A percentile compares a stretch with the other conserved stretches of the same genome.
phyloP scores from a whole-genome alignment of 164 flowering plant genomes.

The Aristolochia californica region DNA sequence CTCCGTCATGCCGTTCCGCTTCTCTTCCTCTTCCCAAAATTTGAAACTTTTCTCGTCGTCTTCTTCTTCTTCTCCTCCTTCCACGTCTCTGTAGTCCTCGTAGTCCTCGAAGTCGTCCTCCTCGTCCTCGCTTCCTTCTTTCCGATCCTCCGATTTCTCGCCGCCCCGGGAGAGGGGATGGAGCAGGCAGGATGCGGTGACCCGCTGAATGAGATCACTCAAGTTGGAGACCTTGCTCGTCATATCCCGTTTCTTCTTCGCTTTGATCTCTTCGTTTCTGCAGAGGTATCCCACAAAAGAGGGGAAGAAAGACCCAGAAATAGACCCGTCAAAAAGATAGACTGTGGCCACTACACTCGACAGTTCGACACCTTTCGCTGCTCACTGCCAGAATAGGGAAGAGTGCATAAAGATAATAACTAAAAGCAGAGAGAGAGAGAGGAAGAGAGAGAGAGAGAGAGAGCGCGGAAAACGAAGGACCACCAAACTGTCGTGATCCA shows the following conservation, averaged over 20 bases:
- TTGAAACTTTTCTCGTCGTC: conserved; percentile 1
- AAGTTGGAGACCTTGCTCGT: conserved; percentile 53
- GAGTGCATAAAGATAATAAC: conserved; percentile 7
- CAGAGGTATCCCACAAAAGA: neutral
- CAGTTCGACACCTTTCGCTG: too few relatives aligned
- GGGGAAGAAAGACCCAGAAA: neutral
- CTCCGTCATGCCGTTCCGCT: conserved; percentile 1
- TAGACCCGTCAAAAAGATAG: neutral
- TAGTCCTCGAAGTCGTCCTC: neutral
- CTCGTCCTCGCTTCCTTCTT: conserved; percentile 2
- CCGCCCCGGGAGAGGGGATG: conserved; percentile 47
- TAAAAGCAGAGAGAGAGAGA: neutral
- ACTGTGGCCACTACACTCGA: too few relatives aligned
- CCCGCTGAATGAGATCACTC: conserved; percentile 79
- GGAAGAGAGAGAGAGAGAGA: too few relatives aligned
- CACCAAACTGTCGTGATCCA: too few relatives aligned
- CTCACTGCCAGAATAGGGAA: neutral
- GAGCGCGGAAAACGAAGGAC: too few relatives aligned
- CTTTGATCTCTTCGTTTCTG: conserved; percentile 14
- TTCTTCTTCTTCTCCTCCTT: conserved; percentile 6
- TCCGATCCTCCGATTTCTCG: neutral
- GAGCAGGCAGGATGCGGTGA: conserved; percentile 66
- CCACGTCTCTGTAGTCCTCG: neutral
- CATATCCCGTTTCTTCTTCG: conserved; percentile 22
- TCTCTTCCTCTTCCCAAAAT: conserved; percentile 5